A percentile compares a stretch with the other conserved stretches of the same genome.
Evolutionary conservation across 306 rosid genomes (phyloP).

Genomic region (Trifolium fragiferum): DNA sequence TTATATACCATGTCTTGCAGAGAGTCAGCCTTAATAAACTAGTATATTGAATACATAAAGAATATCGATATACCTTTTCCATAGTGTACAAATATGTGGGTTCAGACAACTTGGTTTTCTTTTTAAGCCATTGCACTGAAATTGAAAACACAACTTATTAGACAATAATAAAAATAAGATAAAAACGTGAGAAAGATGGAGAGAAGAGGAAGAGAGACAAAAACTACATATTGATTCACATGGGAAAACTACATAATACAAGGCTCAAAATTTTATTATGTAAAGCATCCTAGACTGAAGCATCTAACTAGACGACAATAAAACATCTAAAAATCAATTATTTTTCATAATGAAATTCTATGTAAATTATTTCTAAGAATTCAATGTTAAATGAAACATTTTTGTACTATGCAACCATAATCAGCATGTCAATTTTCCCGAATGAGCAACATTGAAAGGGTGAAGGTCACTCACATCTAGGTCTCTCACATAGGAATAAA

Average conservation of each 20-base stretch:
- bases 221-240: not conserved
- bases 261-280: not conserved
- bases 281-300: not conserved
- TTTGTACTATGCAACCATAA: conserved; percentile 22
- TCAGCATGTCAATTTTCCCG: conserved; percentile 26
- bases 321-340: conserved; percentile 19
- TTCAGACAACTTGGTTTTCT: conserved; percentile 80
- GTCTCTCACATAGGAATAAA: conserved; percentile 11
- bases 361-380: conserved; percentile 12
- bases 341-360: not conserved
- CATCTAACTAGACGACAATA: not conserved
- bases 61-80: conserved; percentile 75
- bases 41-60: conserved; percentile 10
- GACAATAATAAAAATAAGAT: conserved; percentile 35
- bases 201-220: not conserved
- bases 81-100: conserved; percentile 88
- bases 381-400: conserved; percentile 23
- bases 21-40: conserved; percentile 14
- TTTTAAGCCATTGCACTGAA: conserved; percentile 93
- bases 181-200: conserved; percentile 3
- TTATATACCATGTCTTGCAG: conserved; percentile 9
- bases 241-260: conserved; percentile 11
- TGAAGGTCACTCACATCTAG: not conserved
- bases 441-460: conserved; percentile 22
- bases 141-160: conserved; percentile 35